Evolutionary conservation across 148 eudicot genomes (phyloP), one percentile per base, ranked within the genome.

Genomic region (Nepenthes mirabilis): DNA sequence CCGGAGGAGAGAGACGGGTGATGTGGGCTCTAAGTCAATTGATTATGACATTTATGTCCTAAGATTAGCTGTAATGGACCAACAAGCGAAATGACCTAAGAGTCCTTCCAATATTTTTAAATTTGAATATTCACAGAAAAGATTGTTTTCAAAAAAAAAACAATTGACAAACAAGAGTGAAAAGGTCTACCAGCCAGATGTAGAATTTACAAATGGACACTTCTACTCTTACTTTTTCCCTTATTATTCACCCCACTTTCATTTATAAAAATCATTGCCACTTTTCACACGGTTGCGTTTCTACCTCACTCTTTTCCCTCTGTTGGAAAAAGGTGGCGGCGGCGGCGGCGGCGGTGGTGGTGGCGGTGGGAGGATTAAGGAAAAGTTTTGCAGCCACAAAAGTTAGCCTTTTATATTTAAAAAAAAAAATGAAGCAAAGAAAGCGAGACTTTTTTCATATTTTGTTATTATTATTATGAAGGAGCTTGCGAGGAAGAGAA

Each of bases 251-350:
- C 71, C 23, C 23, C 23, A 23, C 23, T 23, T 23, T 23, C 23
- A 23, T 23, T 23, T 23, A 23, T 0, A 23, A 23, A 75, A 64
- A 67, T 73, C 65, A 67, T 65, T 67, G 75, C 60, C 53, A 68
- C 68, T 59, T 76, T 64, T 76, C 65, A 61, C 65, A 60, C 55
- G 61, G 63, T 68, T 69, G 72, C 80, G 69, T 82, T 79, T 74
- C 57, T 66, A 60, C 58, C 64, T 47, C 8, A 8, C 65, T 72
- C 79, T 67, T 59, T 36, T 48, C 37, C 56, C 23, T 23, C 23
- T 23, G 23, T 23, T 23, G 23, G 23, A 23, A 23, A 23, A 23
- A 23, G 23, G 23, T 23, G 23, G 23, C 23, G 23, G 23, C 23
- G 23, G 23, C 23, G 23, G 23, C 23, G 23, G 23, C 23, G 23